Base-by-base conservation (phyloP, 768 basidiomycete genomes). In the Phylloporus rhodoxanthus region DNA sequence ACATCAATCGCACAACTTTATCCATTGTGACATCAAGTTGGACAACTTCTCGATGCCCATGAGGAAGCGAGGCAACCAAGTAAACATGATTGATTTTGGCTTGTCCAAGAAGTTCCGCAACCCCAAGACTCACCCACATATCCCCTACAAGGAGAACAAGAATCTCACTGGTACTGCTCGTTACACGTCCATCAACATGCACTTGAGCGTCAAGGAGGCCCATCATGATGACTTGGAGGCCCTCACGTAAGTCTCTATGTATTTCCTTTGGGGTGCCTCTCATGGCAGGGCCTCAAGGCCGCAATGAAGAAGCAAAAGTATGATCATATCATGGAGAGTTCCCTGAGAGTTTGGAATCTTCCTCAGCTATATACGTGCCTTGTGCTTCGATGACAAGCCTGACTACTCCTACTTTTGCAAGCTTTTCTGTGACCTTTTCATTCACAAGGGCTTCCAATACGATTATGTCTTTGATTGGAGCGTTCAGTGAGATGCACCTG, bases 251-350 rank as follows among this genome's bases (percentile, higher is more conserved):
- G 96, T 98, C 20, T 82, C 98, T 59, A 97, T 99, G 95, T 99
- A 99, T 77, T 99, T 99, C 82, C 86, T 99, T 57, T 91, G 95
- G 56, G 96, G 95, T 43, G 87, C 91, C 82, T 99, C 38, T 96
- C 95, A 26, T 99, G 95, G 95, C 96, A 99, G 71, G 96, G 96
- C 52, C 82, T 99, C 67, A 99, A 99, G 76, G 96, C 96, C 52
- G 95, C 95, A 33, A 99, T 96, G 52, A 99, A 99, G 91, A 99
- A 99, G 82, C 96, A 99, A 79, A 99, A 99, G 76, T 98, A 98
- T 71, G 96, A 98, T 72, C 87, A 96, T 52, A 99, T 99, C 75
- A 99, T 99, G 96, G 96, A 99, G 75, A 99, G n/a, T 98, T 96
- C 81, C 95, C 96, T 54, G 94, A 93, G 96, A 99, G 74, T 96